These are phyloP conservation scores for Elsinoe arachidis DNA, from an alignment of 2,329 filamentous ascomycete genomes.

Conservation along the genomic window DNA sequence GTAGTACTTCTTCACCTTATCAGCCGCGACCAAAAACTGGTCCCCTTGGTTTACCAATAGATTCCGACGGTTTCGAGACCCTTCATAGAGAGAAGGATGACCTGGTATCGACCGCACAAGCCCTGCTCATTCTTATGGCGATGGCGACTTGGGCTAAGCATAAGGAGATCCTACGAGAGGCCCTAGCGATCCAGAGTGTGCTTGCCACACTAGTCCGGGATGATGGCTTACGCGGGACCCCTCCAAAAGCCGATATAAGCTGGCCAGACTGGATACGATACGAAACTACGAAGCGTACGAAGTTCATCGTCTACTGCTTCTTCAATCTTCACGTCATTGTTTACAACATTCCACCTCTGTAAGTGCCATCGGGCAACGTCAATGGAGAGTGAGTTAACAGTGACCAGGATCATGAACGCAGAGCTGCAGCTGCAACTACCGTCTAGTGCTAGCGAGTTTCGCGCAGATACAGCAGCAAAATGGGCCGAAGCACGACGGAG, in stretches of 20 bases:
- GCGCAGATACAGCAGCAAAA: conserved; percentile 40
- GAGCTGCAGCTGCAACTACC: conserved; percentile 33
- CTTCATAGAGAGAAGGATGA: conserved; percentile 19
- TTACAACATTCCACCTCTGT: conserved; percentile 51
- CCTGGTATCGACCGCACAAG: conserved; percentile 57
- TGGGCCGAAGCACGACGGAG: conserved; percentile 37
- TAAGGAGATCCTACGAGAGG: conserved; percentile 48
- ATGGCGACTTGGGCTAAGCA: conserved; percentile 54
- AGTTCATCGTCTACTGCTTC: conserved; percentile 49
- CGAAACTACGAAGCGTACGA: conserved; percentile 46
- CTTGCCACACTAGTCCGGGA: conserved; percentile 49
- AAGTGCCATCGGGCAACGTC: not conserved
- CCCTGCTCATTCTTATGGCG: conserved; percentile 52
- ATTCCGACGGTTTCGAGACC: conserved; percentile 12
- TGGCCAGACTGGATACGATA: conserved; percentile 47
- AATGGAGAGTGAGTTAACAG: not conserved
- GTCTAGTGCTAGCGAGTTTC: conserved; percentile 47
- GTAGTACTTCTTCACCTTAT: not conserved
- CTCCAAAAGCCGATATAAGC: conserved; percentile 46
- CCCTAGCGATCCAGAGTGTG: conserved; percentile 49
- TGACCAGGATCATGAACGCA: conserved; percentile 25
- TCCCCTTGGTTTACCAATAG: not conserved
- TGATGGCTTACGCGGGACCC: conserved; percentile 44
- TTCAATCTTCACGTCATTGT: conserved; percentile 54
- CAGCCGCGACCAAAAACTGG: not conserved